Percentiles rank a stretch among this genome's conserved stretches.
These are phyloP conservation scores for Sporobolomyces pararoseus DNA, from an alignment of 768 basidiomycete species.

Conservation along the genomic window DNA sequence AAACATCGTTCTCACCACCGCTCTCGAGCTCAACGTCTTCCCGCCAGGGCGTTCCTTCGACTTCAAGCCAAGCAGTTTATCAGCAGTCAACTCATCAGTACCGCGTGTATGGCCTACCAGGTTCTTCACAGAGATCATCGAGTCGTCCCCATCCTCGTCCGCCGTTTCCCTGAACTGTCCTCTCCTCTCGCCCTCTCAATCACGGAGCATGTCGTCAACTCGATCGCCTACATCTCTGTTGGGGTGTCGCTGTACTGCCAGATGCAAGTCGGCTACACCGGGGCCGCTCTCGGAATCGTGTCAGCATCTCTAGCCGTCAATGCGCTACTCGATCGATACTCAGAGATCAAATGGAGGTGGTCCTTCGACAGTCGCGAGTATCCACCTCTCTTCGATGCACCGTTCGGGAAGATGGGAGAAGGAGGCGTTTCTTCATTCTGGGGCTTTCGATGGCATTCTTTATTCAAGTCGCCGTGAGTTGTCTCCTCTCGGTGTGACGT, in stretches of 20 bases:
- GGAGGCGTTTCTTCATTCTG: slow-evolving; percentile 26
- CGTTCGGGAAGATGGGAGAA: slow-evolving; percentile 32
- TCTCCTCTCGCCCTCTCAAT: background rate
- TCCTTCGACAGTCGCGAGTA: slow-evolving; percentile 31
- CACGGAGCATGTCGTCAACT: background rate
- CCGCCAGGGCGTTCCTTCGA: background rate
- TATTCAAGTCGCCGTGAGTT: slow-evolving; percentile 15
- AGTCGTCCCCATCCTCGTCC: slow-evolving; percentile 7
- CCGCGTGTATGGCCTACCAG: slow-evolving; percentile 7
- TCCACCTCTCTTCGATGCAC: slow-evolving; percentile 20
- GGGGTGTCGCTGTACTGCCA: slow-evolving; percentile 23
- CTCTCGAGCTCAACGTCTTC: background rate
- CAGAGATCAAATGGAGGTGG: slow-evolving; percentile 6
- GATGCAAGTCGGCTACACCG: slow-evolving; percentile 31
- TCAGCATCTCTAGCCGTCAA: slow-evolving; percentile 3
- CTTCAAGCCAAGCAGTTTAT: background rate
- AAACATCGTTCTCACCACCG: slow-evolving; percentile 10
- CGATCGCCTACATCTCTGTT: slow-evolving; percentile 15
- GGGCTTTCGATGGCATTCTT: slow-evolving; percentile 26
- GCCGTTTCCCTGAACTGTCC: background rate
- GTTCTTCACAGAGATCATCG: slow-evolving; percentile 22
- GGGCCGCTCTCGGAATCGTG: slow-evolving; percentile 6
- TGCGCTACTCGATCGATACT: background rate
- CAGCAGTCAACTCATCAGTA: background rate
- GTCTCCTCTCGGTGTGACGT: background rate